Conservation (phyloP, 2,329 filamentous ascomycete species). For the Fusarium sterilihyphosum region DNA sequence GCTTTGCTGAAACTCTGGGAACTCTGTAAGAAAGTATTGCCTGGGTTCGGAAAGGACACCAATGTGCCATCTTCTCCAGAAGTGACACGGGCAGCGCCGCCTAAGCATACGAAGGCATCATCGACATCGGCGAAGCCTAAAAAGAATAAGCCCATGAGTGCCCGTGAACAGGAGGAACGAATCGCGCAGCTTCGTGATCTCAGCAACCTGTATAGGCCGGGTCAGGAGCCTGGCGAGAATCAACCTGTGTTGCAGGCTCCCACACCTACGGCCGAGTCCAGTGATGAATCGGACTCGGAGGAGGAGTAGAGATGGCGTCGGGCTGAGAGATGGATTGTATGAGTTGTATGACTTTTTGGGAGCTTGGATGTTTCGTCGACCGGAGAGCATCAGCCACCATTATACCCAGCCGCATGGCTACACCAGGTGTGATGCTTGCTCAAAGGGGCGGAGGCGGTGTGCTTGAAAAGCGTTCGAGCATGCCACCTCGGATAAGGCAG, state of each 20-base stretch:
- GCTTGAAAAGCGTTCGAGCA: slow-evolving; percentile 15
- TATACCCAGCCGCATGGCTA: slow-evolving; percentile 44
- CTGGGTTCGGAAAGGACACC: slow-evolving; percentile 52
- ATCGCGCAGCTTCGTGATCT: slow-evolving; percentile 69
- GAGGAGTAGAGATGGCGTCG: slow-evolving; percentile 51
- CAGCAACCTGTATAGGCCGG: slow-evolving; percentile 54
- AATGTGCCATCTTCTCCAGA: slow-evolving; percentile 46
- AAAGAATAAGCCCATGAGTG: slow-evolving; percentile 82
- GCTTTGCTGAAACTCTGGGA: slow-evolving; percentile 64
- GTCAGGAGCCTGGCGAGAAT: slow-evolving; percentile 46
- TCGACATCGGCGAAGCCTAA: slow-evolving; percentile 63
- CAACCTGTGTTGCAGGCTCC: slow-evolving; percentile 39
- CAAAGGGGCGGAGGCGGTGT: slow-evolving; percentile 18
- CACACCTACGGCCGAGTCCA: slow-evolving; percentile 48
- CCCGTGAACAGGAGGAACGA: slow-evolving; percentile 72
- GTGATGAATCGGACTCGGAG: slow-evolving; percentile 59
- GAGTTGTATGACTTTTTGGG: slow-evolving; percentile 37
- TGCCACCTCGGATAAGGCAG: slow-evolving; percentile 24
- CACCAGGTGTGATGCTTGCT: slow-evolving; percentile 35
- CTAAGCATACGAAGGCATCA: slow-evolving; percentile 46
- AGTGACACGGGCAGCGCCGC: slow-evolving; percentile 39
- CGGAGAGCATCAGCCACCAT: slow-evolving; percentile 39
- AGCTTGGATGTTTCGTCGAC: slow-evolving; percentile 34
- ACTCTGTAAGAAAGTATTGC: slow-evolving; percentile 55
- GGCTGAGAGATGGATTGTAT: slow-evolving; percentile 37